phyloP scores from a whole-genome alignment of 495 filamentous ascomycete species.

The Bryoglossum gracile region DNA sequence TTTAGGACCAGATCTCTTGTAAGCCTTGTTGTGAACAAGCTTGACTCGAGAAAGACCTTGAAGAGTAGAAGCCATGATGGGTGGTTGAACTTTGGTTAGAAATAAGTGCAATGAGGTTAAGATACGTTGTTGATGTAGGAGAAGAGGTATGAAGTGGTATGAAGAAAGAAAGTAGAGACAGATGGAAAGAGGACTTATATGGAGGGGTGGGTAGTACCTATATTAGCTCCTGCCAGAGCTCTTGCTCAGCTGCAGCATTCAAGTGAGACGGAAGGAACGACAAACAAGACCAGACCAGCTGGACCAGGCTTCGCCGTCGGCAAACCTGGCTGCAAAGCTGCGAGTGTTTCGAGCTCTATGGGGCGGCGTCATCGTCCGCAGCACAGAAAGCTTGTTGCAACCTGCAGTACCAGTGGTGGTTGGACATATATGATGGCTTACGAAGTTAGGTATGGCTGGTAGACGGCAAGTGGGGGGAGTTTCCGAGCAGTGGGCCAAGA shows the following conservation, averaged over 20 bases:
- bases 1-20: conserved; percentile 59
- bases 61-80: conserved; percentile 22
- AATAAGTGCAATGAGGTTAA: not conserved
- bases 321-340: conserved; percentile 4
- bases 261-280: not conserved
- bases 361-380: conserved; percentile 13
- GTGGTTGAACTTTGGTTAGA: conserved; percentile 4
- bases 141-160: conserved; percentile 2
- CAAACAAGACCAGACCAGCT: conserved; percentile 1
- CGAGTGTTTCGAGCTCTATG: conserved; percentile 9
- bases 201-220: not conserved
- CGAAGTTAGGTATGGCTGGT: too few relatives aligned
- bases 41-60: conserved; percentile 42
- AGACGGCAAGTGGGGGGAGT: too few relatives aligned
- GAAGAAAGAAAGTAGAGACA: not conserved
- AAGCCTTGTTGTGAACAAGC: conserved; percentile 53
- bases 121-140: not conserved
- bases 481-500: too few relatives aligned
- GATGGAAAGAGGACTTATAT: not conserved
- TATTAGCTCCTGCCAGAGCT: too few relatives aligned
- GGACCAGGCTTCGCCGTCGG: not conserved
- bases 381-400: too few relatives aligned
- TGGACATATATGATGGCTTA: too few relatives aligned
- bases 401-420: too few relatives aligned
- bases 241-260: too few relatives aligned